Evolutionary conservation across 2,329 filamentous ascomycete genomes (phyloP).

Genomic region (Microdochium nivale): DNA sequence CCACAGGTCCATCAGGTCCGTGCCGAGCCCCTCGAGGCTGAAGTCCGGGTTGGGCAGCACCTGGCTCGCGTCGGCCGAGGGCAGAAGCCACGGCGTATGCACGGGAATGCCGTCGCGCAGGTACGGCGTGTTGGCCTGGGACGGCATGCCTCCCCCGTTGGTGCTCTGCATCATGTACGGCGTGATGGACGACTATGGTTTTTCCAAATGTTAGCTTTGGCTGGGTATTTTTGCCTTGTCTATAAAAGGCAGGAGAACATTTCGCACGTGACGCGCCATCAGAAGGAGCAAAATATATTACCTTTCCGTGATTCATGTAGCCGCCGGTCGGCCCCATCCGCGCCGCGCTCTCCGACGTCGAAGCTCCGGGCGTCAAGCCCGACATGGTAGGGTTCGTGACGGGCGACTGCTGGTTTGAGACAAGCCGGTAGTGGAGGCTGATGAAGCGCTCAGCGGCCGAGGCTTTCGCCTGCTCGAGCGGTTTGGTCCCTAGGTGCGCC

Average conservation of each 20-base stretch:
- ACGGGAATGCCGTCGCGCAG: conserved; percentile 16
- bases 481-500: conserved; percentile 49
- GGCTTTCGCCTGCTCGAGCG: conserved; percentile 47
- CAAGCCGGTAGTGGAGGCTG: conserved; percentile 46
- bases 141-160: neutral
- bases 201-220: neutral
- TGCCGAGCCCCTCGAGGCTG: conserved; percentile 42
- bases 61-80: conserved; percentile 20
- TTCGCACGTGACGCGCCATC: too few relatives aligned
- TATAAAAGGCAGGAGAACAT: neutral
- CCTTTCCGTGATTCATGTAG: neutral
- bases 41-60: conserved; percentile 40
- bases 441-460: conserved; percentile 51
- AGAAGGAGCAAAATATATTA: too few relatives aligned
- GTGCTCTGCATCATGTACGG: conserved; percentile 26
- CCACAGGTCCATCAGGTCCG: conserved; percentile 48
- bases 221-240: neutral
- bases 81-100: conserved; percentile 22
- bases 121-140: conserved; percentile 7
- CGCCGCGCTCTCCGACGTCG: conserved; percentile 11
- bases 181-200: conserved; percentile 27
- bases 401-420: conserved; percentile 43
- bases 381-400: conserved; percentile 21
- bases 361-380: conserved; percentile 11
- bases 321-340: conserved; percentile 8